These are phyloP conservation scores for Paraglomus occultum DNA, from an alignment of 192 early-diverging fungal genomes.

Conservation along the genomic window DNA sequence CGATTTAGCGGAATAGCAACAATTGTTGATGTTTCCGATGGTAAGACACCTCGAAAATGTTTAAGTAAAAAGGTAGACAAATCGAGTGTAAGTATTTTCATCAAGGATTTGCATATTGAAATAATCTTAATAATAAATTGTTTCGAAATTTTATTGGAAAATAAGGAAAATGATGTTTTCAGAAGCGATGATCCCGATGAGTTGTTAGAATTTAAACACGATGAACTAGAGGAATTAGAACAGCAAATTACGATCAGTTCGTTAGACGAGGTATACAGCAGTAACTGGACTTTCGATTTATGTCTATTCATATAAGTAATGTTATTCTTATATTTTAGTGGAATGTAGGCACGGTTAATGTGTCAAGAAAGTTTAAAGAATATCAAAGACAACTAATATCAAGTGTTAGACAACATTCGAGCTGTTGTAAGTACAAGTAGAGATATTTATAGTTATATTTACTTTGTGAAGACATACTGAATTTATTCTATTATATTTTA, in stretches of 20 bases:
- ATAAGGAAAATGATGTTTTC: conserved; percentile 18
- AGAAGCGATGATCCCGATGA: conserved; percentile 9
- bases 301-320: conserved; percentile 4
- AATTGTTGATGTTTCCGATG: background rate
- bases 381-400: conserved; percentile 16
- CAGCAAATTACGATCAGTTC: too few species aligned
- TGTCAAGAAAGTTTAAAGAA: background rate
- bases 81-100: conserved; percentile 14
- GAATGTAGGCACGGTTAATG: background rate
- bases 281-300: conserved; percentile 16
- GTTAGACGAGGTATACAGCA: too few species aligned
- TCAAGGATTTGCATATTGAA: background rate
- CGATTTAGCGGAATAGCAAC: too few species aligned
- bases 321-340: background rate
- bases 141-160: background rate
- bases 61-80: conserved; percentile 14
- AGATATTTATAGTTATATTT: conserved; percentile 11
- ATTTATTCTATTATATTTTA: conserved; percentile 20
- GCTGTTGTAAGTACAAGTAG: conserved; percentile 15
- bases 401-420: conserved; percentile 20
- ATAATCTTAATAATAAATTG: background rate
- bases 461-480: conserved; percentile 6
- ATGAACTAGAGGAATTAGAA: conserved; percentile 23
- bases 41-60: conserved; percentile 16
- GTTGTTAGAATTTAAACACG: conserved; percentile 1